Base-by-base conservation (phyloP, 1,139 yeast genomes). In the Suhomyces wounanorum region DNA sequence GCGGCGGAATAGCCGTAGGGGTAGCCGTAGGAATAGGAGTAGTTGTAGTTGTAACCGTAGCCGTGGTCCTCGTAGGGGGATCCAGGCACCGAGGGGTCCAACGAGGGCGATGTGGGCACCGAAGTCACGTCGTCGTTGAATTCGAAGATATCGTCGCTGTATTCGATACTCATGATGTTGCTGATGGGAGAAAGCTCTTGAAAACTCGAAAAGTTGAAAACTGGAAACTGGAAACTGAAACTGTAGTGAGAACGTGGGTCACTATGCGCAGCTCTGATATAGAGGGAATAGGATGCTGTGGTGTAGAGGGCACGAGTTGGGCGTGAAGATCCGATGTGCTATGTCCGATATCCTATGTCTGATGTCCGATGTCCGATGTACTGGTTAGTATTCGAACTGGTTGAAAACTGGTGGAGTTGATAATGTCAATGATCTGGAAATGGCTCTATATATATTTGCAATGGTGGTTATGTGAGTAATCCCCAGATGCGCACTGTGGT, bases 141-240 rank as follows among this genome's bases (percentile, higher is more conserved):
- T 47, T 58, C 60, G 43, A 58, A 58, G 51, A 58, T 58, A 30
- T 57, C 60, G 54, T 58, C 59, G 53, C 45, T 40, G 52, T 50
- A 50, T 18, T 50, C 52, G 31, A 43, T 39, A n/a, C 40, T 36
- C 44, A 43, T 42, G 17, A 38, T 38, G 43, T 17, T 35, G n/a
- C n/a, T n/a, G n/a, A n/a, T n/a, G n/a, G n/a, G n/a, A n/a, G n/a
- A n/a, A n/a, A n/a, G n/a, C n/a, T n/a, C n/a, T n/a, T n/a, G n/a
- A n/a, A n/a, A n/a, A n/a, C n/a, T n/a, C n/a, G n/a, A n/a, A n/a
- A n/a, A n/a, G n/a, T n/a, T n/a, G n/a, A n/a, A n/a, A n/a, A n/a
- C n/a, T n/a, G n/a, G n/a, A n/a, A 16, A 16, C 4, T 36, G 40
- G 25, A 17, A 35, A n/a, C n/a, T n/a, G n/a, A n/a, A n/a, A n/a